Evolutionary conservation across 306 rosid species (phyloP).

Genomic region (Hylodesmum podocarpum): DNA sequence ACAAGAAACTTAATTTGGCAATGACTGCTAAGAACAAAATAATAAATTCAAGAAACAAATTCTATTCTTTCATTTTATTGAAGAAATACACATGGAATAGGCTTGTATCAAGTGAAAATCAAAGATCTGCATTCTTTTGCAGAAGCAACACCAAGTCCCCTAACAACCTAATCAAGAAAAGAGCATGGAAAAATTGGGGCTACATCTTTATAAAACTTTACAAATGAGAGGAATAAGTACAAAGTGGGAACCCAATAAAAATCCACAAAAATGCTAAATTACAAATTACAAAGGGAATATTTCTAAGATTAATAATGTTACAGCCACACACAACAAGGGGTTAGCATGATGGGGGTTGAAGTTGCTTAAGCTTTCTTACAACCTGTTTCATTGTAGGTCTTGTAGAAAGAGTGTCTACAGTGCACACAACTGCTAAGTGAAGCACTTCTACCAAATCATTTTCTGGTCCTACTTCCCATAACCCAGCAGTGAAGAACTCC

Average conservation of each 20-base stretch:
- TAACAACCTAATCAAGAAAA: conserved; percentile 42
- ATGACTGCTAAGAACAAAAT: too few species aligned
- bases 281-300: conserved; percentile 51
- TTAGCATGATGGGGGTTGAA: conserved; percentile 92
- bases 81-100: conserved; percentile 44
- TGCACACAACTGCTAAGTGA: conserved; percentile 86
- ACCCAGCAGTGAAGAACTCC: conserved; percentile 78
- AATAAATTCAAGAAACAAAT: background rate
- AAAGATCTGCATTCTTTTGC: conserved; percentile 81
- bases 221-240: conserved; percentile 55
- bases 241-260: conserved; percentile 53
- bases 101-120: conserved; percentile 41
- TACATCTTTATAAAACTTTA: conserved; percentile 68
- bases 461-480: conserved; percentile 85
- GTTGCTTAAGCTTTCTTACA: conserved; percentile 86
- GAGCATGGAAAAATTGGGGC: conserved; percentile 56
- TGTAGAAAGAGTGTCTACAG: conserved; percentile 82
- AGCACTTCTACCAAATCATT: conserved; percentile 86
- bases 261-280: conserved; percentile 39
- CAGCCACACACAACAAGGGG: conserved; percentile 26
- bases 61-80: conserved; percentile 27
- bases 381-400: conserved; percentile 94
- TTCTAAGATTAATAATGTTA: conserved; percentile 51
- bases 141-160: conserved; percentile 60
- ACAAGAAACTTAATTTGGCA: too few species aligned